Evolutionary conservation across 176 grass and related monocot species (phyloP), one percentile per base, ranked within the genome.

Genomic region (Echinochloa phyllopogon): DNA sequence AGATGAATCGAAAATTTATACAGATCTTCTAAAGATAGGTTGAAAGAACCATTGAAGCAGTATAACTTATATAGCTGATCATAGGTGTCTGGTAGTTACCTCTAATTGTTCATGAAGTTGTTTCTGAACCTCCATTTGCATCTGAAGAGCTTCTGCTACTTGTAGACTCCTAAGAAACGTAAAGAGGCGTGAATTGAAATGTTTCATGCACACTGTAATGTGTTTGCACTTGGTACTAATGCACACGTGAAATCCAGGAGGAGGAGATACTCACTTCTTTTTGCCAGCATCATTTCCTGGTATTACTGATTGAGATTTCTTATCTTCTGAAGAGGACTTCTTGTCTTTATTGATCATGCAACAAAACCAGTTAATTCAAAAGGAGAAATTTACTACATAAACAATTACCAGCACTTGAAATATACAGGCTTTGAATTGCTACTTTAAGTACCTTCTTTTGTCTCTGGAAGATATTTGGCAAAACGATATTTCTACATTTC

Each of bases 101-200:
- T 92, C 94, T 20, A 97, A 83, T 84, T 94, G 92, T 88, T 97
- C 89, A 55, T 92, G 92, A 17, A 97, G 85, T 66, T 97, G 94
- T 86, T 97, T 97, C 70, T 97, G 94, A 67, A 97, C 94, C 66
- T 94, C 94, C 83, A 97, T 87, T 88, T 97, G 95, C 86, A 89
- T 89, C 80, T 90, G 83, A 40, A 97, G 90, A 83, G 95, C 86
- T 75, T 97, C 90, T 42, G 81, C 82, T 42, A 94, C 53, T 90
- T 93, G 78, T 4, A 77, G 65, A 73, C 58, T 90, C 78, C 92
- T 97, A 80, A 70, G 47, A 78, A 75, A 52, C 8, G 33, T 18
- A 50, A 78, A 47, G 6, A 40, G 53, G 48, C 29, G 42, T 82
- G 39, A 68, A 27, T 76, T 81, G 60, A 12, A 18, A 18, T 11